Percentiles rank a stretch among this genome's conserved stretches.
These are phyloP conservation scores for Salix udensis DNA, from an alignment of 345 rosid species.

Conservation along the genomic window DNA sequence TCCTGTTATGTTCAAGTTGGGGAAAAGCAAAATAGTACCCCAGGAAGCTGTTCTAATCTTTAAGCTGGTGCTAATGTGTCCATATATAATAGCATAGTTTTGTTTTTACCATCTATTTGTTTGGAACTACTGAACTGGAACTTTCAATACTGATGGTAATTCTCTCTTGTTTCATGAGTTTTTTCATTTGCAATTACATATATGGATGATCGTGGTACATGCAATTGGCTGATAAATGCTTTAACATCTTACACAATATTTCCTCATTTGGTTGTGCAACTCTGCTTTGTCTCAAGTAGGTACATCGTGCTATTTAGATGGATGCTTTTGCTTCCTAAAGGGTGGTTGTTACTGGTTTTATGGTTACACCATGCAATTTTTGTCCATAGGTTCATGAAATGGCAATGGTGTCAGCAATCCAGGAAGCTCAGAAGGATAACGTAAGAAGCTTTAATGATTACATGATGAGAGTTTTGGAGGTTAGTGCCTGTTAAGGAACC, in stretches of 20 bases:
- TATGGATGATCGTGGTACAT: not conserved
- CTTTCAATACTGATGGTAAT: not conserved
- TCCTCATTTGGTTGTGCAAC: slow-evolving; percentile 4
- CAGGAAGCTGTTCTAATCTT: not conserved
- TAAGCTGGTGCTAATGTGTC: not conserved
- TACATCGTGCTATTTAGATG: not conserved
- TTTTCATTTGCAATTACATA: not conserved
- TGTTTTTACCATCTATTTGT: not conserved
- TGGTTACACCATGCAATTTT: not conserved
- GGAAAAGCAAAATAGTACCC: not conserved
- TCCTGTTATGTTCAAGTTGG: not conserved
- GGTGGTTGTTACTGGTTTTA: not conserved
- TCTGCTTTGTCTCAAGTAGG: not conserved
- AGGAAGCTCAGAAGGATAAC: slow-evolving; percentile 95
- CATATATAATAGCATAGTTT: not conserved
- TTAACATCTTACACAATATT: not conserved
- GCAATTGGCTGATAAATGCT: not conserved
- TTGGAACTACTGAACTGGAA: not conserved
- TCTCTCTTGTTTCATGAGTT: not conserved
- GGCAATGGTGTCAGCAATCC: slow-evolving; percentile 95
- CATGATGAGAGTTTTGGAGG: slow-evolving; percentile 95
- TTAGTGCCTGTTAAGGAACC: too few species aligned
- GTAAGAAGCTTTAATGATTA: slow-evolving; percentile 86
- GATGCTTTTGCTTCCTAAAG: not conserved
- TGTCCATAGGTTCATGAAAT: slow-evolving; percentile 81